Conservation (phyloP, 2,329 filamentous ascomycete genomes). For the Neophaeococcomyces aloes region DNA sequence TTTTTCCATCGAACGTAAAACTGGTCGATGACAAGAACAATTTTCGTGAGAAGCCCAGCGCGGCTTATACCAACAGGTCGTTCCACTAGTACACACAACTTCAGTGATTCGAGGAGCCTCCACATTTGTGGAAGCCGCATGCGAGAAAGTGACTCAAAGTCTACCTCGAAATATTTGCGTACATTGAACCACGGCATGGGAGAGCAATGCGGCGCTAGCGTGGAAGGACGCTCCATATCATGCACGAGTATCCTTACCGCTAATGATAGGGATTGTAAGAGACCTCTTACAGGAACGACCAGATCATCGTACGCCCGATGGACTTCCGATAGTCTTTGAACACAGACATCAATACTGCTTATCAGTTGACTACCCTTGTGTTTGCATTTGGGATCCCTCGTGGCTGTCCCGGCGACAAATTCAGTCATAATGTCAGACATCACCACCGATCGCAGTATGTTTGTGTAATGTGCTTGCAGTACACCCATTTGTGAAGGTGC, state of each 20-base stretch:
- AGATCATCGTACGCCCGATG: conserved; percentile 81
- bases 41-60: background rate
- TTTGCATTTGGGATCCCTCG: background rate
- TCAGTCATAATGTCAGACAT: conserved; percentile 20
- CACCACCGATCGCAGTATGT: conserved; percentile 57
- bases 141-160: too few relatives aligned
- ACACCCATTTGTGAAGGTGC: conserved; percentile 54
- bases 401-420: background rate
- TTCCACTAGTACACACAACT: background rate
- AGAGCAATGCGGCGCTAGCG: too few relatives aligned
- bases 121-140: too few relatives aligned
- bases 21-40: conserved; percentile 43
- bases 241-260: conserved; percentile 32
- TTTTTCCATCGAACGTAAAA: conserved; percentile 74
- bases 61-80: background rate
- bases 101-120: background rate
- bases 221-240: background rate
- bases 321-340: conserved; percentile 55
- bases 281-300: conserved; percentile 63
- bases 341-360: conserved; percentile 22
- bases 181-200: too few relatives aligned
- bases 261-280: conserved; percentile 67
- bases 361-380: conserved; percentile 25
- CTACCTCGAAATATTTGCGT: too few relatives aligned
- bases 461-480: conserved; percentile 74